Conservation (phyloP, 306 rosid species). For the Alnus rubra region DNA sequence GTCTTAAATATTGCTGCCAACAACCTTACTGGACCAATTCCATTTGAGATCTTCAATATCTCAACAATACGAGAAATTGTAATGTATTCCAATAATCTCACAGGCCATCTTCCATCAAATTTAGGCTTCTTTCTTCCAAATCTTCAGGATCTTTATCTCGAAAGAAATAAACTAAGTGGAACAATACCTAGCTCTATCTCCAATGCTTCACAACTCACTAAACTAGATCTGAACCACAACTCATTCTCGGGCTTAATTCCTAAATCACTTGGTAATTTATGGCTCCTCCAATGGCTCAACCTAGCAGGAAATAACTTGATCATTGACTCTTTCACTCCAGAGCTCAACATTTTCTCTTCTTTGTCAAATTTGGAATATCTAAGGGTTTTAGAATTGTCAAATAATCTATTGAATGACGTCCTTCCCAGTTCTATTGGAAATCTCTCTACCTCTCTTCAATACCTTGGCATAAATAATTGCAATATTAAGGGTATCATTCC, state of each 20-base stretch:
- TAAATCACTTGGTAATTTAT: background rate
- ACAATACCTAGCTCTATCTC: constrained; percentile 17
- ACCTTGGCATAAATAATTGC: rapidly evolving
- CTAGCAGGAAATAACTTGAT: background rate
- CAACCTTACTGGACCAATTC: constrained; percentile 21
- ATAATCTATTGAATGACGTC: background rate
- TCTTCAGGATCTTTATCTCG: background rate
- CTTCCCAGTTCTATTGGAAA: constrained; percentile 4
- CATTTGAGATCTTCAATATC: constrained; percentile 29
- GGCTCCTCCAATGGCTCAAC: background rate
- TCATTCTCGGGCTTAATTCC: constrained; percentile 18
- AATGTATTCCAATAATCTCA: background rate
- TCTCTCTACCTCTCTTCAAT: background rate
- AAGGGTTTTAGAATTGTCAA: background rate
- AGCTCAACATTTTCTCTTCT: background rate
- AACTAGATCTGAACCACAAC: background rate
- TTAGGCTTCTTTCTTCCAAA: constrained; percentile 22
- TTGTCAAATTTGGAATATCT: background rate
- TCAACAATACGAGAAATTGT: background rate
- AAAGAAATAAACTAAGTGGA: constrained; percentile 1
- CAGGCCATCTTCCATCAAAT: constrained; percentile 23
- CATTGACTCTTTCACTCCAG: background rate
- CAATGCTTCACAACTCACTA: constrained; percentile 11
- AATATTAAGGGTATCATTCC: constrained; percentile 17
- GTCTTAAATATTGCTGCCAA: background rate